Base-by-base conservation (phyloP, 2,329 filamentous ascomycete genomes). In the Paracamarosporium sp. region DNA sequence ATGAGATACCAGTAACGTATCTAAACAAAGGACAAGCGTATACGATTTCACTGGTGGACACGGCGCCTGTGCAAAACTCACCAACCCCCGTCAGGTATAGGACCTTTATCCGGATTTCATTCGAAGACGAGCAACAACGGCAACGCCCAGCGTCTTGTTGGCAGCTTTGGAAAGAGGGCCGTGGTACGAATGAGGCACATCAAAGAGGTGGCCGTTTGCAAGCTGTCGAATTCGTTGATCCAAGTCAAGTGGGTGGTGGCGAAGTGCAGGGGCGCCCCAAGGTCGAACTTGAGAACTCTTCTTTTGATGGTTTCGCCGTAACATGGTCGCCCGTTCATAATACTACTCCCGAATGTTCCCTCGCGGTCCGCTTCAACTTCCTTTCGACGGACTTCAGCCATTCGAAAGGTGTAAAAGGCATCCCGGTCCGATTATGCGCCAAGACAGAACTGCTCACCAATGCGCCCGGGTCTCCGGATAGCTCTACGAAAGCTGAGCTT, bases 371-470 rank as follows among this genome's bases (percentile, higher is more conserved):
- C 44, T 99, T 98, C 83, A 99, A 99, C 79, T 99, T 99, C 73
- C 83, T 99, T 0, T 99, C 95, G 0, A 99, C 95, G 8, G 95
- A 99, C 74, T 99, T 98, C 74, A 98, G 94, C 76, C 95, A 98
- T 73, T 98, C 95, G 9, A 99, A 99, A 73, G 95, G 95, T 44
- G 95, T 99, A 47, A 99, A 98, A 78, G 95, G 95, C 33, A 97
- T 98, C 63, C 94, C 95, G 0, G 93, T 99, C 4, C 84, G 95
- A 54, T 84, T 98, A 0, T 98, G 94, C 76, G 88, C 93, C 13
- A 98, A 98, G 78, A 98, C 95, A 0, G 90, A 90, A 62, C 78
- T 88, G 11, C 58, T 94, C 1, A 79, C 84, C 0, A 78, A 82
- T 15, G 83, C 84, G 25, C 78, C 82, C 8, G 81, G 83, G 55